Base-by-base conservation (phyloP, 2,329 filamentous ascomycete species). In the Cladophialophora bantiana region DNA sequence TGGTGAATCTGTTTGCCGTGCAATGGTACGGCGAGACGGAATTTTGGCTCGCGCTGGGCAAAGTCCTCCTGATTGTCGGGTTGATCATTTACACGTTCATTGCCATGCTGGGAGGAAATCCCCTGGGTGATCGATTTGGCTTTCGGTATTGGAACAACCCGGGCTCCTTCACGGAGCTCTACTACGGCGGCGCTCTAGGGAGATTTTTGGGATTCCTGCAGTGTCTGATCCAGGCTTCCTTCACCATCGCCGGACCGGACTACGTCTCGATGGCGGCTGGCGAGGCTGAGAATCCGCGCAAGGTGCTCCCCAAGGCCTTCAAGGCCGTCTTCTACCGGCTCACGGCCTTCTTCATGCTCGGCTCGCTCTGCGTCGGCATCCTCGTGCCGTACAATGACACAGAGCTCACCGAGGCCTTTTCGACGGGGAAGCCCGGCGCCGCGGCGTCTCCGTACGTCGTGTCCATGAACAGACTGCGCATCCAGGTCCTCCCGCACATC, bases 71-170 rank as follows among this genome's bases (percentile, higher is more conserved):
- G 59, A 91, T 91, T 67, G 78, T 93, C 40, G 90, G 87, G 0
- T 83, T 94, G 59, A 85, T 94, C 71, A 73, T 88, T 69, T 94
- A 92, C 79, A 94, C 92, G 1, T 92, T 96, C 74, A 84, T 96
- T 70, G 87, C 88, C 70, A 94, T 95, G 89, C 80, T 95, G 0
- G 93, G 92, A 7, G 93, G 90, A 2, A 95, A 94, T 71, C 93
- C 93, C 0, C 76, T 88, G 0, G 82, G 86, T 42, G 90, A 94
- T 71, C 82, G 86, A 0, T 91, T 91, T 69, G 91, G 91, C 0
- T 94, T 94, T 75, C 84, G 89, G 18, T 88, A 89, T 74, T 91
- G 89, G 82, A 78, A 77, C 12, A 75, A 83, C 7, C 91, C 91
- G 0, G 91, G 91, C 1, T 83, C 91, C 0, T 94, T 94, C 75